These are phyloP conservation scores for Colletotrichum theobromicola DNA, from an alignment of 2,329 filamentous ascomycete species.

Conservation along the genomic window DNA sequence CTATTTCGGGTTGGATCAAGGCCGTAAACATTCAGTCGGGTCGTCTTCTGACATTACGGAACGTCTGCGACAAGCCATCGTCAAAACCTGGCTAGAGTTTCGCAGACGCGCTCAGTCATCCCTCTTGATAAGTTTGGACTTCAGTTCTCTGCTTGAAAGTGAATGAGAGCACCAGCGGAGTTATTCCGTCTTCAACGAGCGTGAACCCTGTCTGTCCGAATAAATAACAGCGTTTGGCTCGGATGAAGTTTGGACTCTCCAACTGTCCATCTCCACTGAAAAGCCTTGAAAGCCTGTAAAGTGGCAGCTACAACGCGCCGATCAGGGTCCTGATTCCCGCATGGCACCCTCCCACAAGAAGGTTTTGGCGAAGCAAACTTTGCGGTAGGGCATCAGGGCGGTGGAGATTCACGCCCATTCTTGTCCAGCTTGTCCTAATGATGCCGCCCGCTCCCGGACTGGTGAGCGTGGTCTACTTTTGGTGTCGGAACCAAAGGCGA, in stretches of 20 bases:
- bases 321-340: constrained; percentile 12
- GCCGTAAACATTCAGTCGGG: neutral
- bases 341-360: neutral
- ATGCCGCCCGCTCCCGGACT: constrained; percentile 2
- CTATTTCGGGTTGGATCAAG: neutral
- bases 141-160: neutral
- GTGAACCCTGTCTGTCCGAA: neutral
- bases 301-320: neutral
- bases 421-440: neutral
- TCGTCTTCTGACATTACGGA: neutral
- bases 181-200: neutral
- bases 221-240: neutral
- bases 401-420: neutral
- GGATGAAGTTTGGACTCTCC: constrained; percentile 16
- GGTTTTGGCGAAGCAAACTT: constrained; percentile 5
- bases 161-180: neutral
- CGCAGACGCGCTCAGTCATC: neutral
- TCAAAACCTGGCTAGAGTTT: neutral
- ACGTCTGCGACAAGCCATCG: neutral
- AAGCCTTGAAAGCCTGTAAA: neutral
- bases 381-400: neutral
- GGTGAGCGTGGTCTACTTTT: neutral
- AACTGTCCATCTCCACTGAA: neutral
- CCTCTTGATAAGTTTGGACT: neutral
- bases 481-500: neutral